Evolutionary conservation across 106 monocot genomes (phyloP).

Genomic region (Hemerocallis citrina): DNA sequence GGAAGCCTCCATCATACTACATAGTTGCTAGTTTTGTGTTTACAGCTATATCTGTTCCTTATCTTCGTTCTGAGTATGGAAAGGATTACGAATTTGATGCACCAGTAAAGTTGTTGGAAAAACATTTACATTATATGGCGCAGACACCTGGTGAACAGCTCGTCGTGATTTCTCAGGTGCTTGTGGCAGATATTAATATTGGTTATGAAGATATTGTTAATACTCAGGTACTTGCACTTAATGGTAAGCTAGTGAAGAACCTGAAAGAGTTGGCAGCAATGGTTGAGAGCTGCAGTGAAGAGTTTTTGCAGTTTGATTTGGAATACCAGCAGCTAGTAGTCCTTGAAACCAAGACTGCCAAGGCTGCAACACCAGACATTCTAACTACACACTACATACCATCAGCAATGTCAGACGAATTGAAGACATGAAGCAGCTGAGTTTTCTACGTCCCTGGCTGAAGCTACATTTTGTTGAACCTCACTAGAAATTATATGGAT

Average conservation of each 20-base stretch:
- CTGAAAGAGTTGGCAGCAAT: conserved; percentile 72
- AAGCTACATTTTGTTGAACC: too few species aligned
- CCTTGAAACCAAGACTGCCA: conserved; percentile 70
- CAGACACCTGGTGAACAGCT: conserved; percentile 88
- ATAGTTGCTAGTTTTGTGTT: conserved; percentile 95
- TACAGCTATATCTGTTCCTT: conserved; percentile 45
- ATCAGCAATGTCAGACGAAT: conserved; percentile 75
- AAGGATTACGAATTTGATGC: conserved; percentile 98
- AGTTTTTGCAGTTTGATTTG: conserved; percentile 91
- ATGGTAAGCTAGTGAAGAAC: conserved; percentile 85
- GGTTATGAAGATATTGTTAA: conserved; percentile 99
- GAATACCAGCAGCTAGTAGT: conserved; percentile 97
- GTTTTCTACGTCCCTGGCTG: too few species aligned
- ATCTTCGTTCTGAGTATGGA: conserved; percentile 98
- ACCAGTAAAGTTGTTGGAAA: conserved; percentile 94
- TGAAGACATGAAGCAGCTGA: conserved; percentile 34
- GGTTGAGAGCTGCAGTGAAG: conserved; percentile 82
- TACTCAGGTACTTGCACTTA: conserved; percentile 73
- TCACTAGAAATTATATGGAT: too few species aligned
- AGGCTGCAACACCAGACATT: conserved; percentile 82
- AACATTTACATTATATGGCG: conserved; percentile 85
- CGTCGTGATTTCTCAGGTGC: conserved; percentile 97
- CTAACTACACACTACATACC: conserved; percentile 88
- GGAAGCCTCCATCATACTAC: conserved; percentile 85
- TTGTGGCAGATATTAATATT: conserved; percentile 91